These are phyloP conservation scores for Ogataea nitratoaversa DNA, from an alignment of 805 yeast genomes.

Conservation along the genomic window DNA sequence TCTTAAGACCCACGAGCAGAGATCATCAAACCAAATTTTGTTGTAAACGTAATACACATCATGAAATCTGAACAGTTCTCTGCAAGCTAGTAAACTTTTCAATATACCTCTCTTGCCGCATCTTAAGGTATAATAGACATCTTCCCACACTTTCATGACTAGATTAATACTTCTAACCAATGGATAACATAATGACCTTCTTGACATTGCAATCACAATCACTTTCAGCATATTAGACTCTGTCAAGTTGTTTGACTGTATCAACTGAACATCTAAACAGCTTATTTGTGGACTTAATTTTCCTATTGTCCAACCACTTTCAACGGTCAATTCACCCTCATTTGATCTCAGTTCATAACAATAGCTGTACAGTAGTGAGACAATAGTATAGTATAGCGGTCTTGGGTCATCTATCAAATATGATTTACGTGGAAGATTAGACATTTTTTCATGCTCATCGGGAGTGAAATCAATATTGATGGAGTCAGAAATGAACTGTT, in stretches of 20 bases:
- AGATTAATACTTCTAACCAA: constrained; percentile 69
- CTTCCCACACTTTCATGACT: constrained; percentile 64
- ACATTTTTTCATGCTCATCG: constrained; percentile 64
- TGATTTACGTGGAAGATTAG: constrained; percentile 59
- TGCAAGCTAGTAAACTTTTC: constrained; percentile 51
- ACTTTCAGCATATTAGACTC: constrained; percentile 43
- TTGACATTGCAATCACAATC: constrained; percentile 53
- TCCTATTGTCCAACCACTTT: constrained; percentile 94
- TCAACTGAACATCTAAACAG: constrained; percentile 59
- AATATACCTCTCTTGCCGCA: constrained; percentile 68
- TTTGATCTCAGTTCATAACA: constrained; percentile 74
- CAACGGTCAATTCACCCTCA: constrained; percentile 67
- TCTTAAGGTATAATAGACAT: constrained; percentile 58
- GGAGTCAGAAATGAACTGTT: constrained; percentile 19
- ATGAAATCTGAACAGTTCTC: constrained; percentile 76
- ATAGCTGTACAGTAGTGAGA: constrained; percentile 68
- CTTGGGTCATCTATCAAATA: constrained; percentile 53
- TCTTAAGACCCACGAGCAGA: constrained; percentile 67
- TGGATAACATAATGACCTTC: constrained; percentile 78
- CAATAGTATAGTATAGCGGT: constrained; percentile 56
- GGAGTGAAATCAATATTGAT: constrained; percentile 52
- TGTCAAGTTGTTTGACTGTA: constrained; percentile 31
- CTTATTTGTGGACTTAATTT: constrained; percentile 76
- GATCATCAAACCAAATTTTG: constrained; percentile 70
- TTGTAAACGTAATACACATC: constrained; percentile 84